Evolutionary conservation across 2,329 filamentous ascomycete species (phyloP).

Genomic region (Chlorencoelia australis): DNA sequence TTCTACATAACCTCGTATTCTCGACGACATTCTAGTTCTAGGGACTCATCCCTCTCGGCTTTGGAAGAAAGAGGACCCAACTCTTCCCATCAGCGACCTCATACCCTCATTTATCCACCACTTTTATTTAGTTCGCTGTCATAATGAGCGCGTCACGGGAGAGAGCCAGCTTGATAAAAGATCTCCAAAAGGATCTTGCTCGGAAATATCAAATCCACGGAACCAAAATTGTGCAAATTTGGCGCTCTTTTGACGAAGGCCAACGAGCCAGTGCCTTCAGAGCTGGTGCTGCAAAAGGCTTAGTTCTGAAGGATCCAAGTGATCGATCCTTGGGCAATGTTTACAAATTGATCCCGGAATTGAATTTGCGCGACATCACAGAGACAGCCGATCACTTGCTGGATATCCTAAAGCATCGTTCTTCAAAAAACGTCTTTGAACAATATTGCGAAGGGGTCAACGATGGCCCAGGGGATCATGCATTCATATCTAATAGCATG

Average conservation of each 20-base stretch:
- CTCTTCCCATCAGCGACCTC: too few species aligned
- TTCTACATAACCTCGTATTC: too few species aligned
- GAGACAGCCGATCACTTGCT: slow-evolving; percentile 30
- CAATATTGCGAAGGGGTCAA: slow-evolving; percentile 29
- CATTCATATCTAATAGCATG: slow-evolving; percentile 29
- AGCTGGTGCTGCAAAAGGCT: slow-evolving; percentile 26
- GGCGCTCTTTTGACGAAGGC: slow-evolving; percentile 29
- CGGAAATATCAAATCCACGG: slow-evolving; percentile 31
- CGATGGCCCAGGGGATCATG: slow-evolving; percentile 28
- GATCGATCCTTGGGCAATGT: slow-evolving; percentile 31
- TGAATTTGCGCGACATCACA: slow-evolving; percentile 34
- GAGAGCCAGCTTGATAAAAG: too few species aligned
- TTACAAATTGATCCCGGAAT: slow-evolving; percentile 34
- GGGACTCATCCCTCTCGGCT: too few species aligned
- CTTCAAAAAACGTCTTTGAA: slow-evolving; percentile 26
- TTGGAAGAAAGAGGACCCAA: too few species aligned
- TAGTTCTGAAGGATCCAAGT: slow-evolving; percentile 27
- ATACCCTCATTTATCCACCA: too few species aligned
- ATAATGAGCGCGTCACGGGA: too few species aligned
- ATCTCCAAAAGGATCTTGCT: too few species aligned
- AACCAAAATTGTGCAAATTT: slow-evolving; percentile 29
- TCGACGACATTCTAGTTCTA: too few species aligned
- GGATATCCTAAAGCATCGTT: slow-evolving; percentile 30
- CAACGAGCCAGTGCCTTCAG: slow-evolving; percentile 30
- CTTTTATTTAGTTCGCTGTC: too few species aligned